Base-by-base conservation (phyloP, 768 basidiomycete genomes). In the Lentinula detonsa region DNA sequence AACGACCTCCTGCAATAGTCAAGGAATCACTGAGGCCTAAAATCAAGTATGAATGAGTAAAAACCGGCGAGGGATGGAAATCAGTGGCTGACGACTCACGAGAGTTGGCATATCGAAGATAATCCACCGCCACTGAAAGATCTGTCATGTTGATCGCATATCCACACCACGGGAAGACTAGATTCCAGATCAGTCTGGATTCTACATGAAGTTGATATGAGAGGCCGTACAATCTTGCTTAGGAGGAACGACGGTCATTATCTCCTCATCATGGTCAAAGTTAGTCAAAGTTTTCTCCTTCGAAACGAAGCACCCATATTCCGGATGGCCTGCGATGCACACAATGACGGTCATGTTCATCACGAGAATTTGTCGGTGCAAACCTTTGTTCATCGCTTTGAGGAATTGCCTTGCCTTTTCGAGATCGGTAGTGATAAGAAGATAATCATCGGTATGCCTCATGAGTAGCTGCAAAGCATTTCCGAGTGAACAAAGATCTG, bases 161-260 rank as follows among this genome's bases (percentile, higher is more conserved):
- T 2, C 95, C 97, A 74, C 97, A 99, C 90, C 95, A 99, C 1
- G 93, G 89, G 70, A 99, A 98, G 45, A 76, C 94, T 95, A 40
- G 57, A 28, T 23, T 34, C 6, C 10, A 60, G 31, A 54, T 48
- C 28, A 61, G 15, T 16, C n/a, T 49, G 4, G 13, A 28, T 31
- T 15, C 18, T 21, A 48, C 18, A 23, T 21, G 18, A 50, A 18
- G 34, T 16, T 18, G 16, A 37, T 1, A 15, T 23, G 23, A 60
- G 35, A 2, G 4, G 35, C 68, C 63, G 64, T 69, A 79, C 83
- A 68, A 72, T 70, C 72, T 61, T 81, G 79, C 35, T 70, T 69
- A 1, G 80, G 77, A 54, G 77, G 76, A 5, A 78, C 77, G n/a
- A 83, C 76, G 64, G 83, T 87, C 67, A 80, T 75, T 31, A 85